Conservation (phyloP, 768 basidiomycete genomes). For the Leccinum fibrillosum region DNA sequence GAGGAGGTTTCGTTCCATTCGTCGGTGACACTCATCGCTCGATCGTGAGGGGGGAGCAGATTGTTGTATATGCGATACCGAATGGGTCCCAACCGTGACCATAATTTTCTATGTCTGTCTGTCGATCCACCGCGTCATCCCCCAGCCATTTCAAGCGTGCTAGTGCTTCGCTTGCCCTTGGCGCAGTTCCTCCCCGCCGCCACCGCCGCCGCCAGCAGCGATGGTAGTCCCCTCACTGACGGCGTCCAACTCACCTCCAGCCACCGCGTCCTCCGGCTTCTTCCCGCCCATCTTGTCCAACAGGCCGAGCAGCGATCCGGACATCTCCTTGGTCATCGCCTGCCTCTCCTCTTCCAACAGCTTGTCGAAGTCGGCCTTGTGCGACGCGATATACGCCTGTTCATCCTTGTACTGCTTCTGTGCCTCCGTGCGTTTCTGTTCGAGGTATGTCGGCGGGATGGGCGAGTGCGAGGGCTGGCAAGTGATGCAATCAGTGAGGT, state of each 20-base stretch:
- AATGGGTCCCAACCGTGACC: not conserved
- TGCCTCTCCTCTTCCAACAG: conserved; percentile 51
- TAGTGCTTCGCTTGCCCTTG: not conserved
- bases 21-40: not conserved
- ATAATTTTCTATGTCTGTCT: not conserved
- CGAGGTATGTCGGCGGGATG: conserved; percentile 49
- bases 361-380: conserved; percentile 50
- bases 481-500: not conserved
- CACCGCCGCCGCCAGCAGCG: not conserved
- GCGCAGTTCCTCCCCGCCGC: not conserved
- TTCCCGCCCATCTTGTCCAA: conserved; percentile 27
- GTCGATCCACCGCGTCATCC: not conserved
- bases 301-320: conserved; percentile 38
- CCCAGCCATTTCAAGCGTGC: not conserved
- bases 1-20: not conserved
- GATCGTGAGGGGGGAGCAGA: not conserved
- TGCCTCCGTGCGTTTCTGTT: conserved; percentile 48
- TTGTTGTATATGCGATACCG: not conserved
- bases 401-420: conserved; percentile 52
- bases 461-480: conserved; percentile 26
- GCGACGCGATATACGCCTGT: conserved; percentile 47
- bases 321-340: conserved; percentile 46
- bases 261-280: not conserved
- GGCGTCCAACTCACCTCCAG: not conserved
- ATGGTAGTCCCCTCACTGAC: not conserved